phyloP scores from a whole-genome alignment of 2,329 filamentous ascomycete genomes.

The Domatiomyces catenatus region DNA sequence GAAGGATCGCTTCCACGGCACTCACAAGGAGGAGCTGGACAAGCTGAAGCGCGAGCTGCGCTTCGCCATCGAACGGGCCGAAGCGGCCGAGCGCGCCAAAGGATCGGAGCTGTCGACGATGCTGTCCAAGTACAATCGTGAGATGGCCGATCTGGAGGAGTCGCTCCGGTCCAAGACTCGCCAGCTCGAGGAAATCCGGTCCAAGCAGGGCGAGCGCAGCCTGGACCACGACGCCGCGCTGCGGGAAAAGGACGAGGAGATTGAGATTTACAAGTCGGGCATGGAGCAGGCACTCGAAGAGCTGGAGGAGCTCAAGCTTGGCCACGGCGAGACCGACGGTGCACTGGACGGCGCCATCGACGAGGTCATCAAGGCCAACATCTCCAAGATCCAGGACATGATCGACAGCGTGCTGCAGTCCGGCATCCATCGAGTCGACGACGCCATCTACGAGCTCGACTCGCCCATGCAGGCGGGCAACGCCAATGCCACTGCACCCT shows the following conservation, averaged over 20 bases:
- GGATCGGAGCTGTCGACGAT: slow-evolving; percentile 88
- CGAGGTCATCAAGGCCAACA: slow-evolving; percentile 66
- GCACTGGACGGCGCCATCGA: slow-evolving; percentile 85
- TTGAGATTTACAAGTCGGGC: slow-evolving; percentile 93
- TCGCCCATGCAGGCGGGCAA: slow-evolving; percentile 98
- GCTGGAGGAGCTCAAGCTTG: slow-evolving; percentile 66
- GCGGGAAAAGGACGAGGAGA: slow-evolving; percentile 89
- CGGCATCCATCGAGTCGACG: slow-evolving; percentile 84
- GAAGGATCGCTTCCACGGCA: slow-evolving; percentile 71
- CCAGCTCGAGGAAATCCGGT: slow-evolving; percentile 67
- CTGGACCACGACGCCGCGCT: slow-evolving; percentile 74
- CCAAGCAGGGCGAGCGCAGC: slow-evolving; percentile 62
- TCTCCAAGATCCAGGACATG: slow-evolving; percentile 90
- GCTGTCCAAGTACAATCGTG: slow-evolving; percentile 89
- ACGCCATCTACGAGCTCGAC: slow-evolving; percentile 91
- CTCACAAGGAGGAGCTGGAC: slow-evolving; percentile 83
- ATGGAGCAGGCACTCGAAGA: slow-evolving; percentile 94
- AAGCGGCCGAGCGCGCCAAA: slow-evolving; percentile 84
- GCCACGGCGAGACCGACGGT: slow-evolving; percentile 58
- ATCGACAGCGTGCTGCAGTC: slow-evolving; percentile 93
- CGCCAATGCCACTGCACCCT: slow-evolving; percentile 88
- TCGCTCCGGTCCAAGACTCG: slow-evolving; percentile 73
- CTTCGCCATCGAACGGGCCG: slow-evolving; percentile 77
- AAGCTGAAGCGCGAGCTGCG: slow-evolving; percentile 88
- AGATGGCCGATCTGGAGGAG: slow-evolving; percentile 94